Conservation (phyloP, 495 filamentous ascomycete genomes). For the Talaromyces liani region DNA sequence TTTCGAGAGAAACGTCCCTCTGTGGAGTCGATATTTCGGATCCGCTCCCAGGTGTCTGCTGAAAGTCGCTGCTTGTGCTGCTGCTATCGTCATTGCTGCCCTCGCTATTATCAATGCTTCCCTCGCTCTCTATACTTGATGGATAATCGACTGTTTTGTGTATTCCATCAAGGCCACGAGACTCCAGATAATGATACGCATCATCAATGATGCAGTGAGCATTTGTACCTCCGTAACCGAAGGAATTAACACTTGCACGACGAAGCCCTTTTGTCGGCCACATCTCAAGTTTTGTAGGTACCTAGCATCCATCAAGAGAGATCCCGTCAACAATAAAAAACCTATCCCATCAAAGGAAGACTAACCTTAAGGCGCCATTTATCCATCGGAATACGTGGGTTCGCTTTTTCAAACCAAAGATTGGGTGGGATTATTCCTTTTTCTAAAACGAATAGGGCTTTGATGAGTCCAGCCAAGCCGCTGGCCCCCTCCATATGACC, state of each 20-base stretch:
- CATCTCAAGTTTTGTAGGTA: constrained; percentile 5
- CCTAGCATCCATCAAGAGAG: not conserved
- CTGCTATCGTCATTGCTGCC: not conserved
- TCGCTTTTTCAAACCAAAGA: constrained; percentile 13
- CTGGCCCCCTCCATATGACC: constrained; percentile 23
- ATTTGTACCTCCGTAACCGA: constrained; percentile 28
- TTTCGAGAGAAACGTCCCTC: not conserved
- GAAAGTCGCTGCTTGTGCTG: not conserved
- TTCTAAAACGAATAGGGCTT: constrained; percentile 19
- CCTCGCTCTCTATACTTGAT: not conserved
- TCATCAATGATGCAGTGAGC: not conserved
- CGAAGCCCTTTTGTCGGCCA: constrained; percentile 13
- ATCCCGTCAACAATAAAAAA: not conserved
- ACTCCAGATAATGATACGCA: not conserved
- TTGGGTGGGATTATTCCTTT: constrained; percentile 17
- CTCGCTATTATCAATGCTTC: not conserved
- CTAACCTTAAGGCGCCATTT: constrained; percentile 14
- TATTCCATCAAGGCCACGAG: not conserved
- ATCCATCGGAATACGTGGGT: constrained; percentile 17
- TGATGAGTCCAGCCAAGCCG: constrained; percentile 19
- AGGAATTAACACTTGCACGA: constrained; percentile 19
- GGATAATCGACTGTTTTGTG: not conserved
- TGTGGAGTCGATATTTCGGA: not conserved
- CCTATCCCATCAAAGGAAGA: not conserved
- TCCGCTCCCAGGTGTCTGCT: not conserved